Conservation (phyloP, 306 rosid genomes). For the Prunus persica region DNA sequence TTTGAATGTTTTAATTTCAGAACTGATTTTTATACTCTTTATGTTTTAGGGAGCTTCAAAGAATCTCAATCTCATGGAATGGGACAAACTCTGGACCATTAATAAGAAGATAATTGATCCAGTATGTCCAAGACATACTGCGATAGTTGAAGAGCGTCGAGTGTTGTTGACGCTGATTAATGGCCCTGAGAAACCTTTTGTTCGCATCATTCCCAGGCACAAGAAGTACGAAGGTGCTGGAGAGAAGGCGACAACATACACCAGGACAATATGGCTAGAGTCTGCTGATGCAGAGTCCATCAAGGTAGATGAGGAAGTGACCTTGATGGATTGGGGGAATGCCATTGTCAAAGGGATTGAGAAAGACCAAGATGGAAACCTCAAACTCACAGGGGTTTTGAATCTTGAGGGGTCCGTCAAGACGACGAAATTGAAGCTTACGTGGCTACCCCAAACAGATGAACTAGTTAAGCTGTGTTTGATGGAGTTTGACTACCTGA, state of each 20-base stretch:
- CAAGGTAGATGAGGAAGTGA: constrained; percentile 72
- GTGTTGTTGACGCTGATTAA: constrained; percentile 68
- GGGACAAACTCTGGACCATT: constrained; percentile 97
- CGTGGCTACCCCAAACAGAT: constrained; percentile 80
- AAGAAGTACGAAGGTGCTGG: constrained; percentile 90
- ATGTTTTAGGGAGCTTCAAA: constrained; percentile 77
- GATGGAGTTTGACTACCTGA: constrained; percentile 80
- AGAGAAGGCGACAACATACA: constrained; percentile 68
- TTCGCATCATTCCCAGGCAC: constrained; percentile 79
- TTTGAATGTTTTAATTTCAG: constrained; percentile 5
- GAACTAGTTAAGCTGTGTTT: constrained; percentile 72
- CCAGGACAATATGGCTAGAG: constrained; percentile 71
- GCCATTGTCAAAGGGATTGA: constrained; percentile 68
- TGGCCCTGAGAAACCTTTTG: constrained; percentile 81
- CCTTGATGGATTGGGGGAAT: constrained; percentile 97
- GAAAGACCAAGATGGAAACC: constrained; percentile 65
- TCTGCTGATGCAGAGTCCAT: constrained; percentile 64
- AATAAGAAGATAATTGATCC: constrained; percentile 96
- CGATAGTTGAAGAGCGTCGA: constrained; percentile 58
- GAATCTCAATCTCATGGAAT: constrained; percentile 97
- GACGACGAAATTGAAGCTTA: constrained; percentile 83
- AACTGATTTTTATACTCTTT: constrained; percentile 18
- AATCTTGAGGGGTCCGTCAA: constrained; percentile 93
- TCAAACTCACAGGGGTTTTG: constrained; percentile 72
- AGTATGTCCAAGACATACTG: constrained; percentile 92